Conservation (phyloP, 768 basidiomycete genomes). For the Boletus reticuloceps region DNA sequence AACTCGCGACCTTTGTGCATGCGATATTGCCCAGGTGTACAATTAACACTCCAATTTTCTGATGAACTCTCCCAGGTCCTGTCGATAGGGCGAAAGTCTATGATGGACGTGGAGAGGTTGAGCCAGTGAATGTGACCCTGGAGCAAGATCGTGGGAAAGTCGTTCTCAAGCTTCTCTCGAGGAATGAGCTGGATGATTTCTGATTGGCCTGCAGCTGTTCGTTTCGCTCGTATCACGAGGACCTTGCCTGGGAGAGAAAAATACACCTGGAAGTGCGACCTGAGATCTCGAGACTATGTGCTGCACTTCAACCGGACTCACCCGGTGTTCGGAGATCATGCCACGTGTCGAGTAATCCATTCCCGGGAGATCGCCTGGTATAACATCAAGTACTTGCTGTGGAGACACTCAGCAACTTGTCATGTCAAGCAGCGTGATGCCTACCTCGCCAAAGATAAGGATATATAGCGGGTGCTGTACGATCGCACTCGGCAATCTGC, state of each 20-base stretch:
- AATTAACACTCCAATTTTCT: constrained; percentile 26
- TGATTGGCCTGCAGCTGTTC: neutral
- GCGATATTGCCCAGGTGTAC: constrained; percentile 2
- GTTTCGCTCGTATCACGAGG: constrained; percentile 23
- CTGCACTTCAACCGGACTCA: neutral
- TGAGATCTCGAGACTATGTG: neutral
- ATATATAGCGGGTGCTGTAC: constrained; percentile 16
- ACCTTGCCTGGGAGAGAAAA: constrained; percentile 18
- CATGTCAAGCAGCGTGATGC: neutral
- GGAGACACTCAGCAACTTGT: neutral
- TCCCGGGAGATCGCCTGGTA: constrained; percentile 19
- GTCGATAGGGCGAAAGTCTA: constrained; percentile 29
- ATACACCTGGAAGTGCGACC: constrained; percentile 13
- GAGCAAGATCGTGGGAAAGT: constrained; percentile 28
- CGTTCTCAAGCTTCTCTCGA: constrained; percentile 17
- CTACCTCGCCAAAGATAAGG: constrained; percentile 36
- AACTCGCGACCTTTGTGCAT: constrained; percentile 3
- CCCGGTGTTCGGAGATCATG: constrained; percentile 17
- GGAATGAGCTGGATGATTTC: constrained; percentile 24
- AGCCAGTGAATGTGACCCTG: constrained; percentile 30
- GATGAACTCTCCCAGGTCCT: constrained; percentile 23
- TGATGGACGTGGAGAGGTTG: constrained; percentile 14
- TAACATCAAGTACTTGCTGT: constrained; percentile 12
- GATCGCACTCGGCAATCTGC: constrained; percentile 37
- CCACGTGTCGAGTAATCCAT: constrained; percentile 25